phyloP scores from a whole-genome alignment of 768 basidiomycete species.

The Termitomyces sp. region DNA sequence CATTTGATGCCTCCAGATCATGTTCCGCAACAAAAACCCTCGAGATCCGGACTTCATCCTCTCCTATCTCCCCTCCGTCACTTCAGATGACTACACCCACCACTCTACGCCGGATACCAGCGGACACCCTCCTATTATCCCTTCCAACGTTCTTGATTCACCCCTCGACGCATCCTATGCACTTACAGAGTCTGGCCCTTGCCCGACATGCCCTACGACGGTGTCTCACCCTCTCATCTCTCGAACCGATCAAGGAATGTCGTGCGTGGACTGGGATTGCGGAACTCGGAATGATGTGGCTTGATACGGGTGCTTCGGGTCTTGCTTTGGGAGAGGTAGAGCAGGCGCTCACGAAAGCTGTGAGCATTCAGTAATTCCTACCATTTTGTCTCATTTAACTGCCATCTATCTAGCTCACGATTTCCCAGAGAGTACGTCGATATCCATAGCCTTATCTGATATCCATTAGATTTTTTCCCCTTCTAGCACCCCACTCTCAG shows the following conservation, averaged over 20 bases:
- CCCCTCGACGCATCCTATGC: constrained; percentile 58
- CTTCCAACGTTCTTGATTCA: constrained; percentile 60
- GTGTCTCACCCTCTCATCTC: constrained; percentile 46
- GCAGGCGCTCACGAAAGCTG: constrained; percentile 66
- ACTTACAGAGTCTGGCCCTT: constrained; percentile 52
- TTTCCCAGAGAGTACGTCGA: constrained; percentile 55
- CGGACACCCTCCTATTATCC: constrained; percentile 51
- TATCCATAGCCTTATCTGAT: not conserved
- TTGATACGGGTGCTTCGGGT: constrained; percentile 45
- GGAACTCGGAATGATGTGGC: constrained; percentile 60
- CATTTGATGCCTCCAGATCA: too few species aligned
- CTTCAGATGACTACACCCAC: not conserved
- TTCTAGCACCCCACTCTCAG: constrained; percentile 63
- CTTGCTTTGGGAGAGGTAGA: constrained; percentile 57
- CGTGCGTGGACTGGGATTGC: constrained; percentile 68
- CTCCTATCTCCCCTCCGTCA: not conserved
- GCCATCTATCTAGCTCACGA: constrained; percentile 34
- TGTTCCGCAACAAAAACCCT: not conserved
- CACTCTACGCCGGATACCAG: constrained; percentile 22
- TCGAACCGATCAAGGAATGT: constrained; percentile 63
- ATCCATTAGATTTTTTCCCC: not conserved
- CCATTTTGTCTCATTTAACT: not conserved
- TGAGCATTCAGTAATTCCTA: constrained; percentile 31
- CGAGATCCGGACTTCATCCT: not conserved
- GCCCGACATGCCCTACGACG: constrained; percentile 54